Evolutionary conservation across 2,329 filamentous ascomycete genomes (phyloP).

Genomic region (Exserohilum rostratum): DNA sequence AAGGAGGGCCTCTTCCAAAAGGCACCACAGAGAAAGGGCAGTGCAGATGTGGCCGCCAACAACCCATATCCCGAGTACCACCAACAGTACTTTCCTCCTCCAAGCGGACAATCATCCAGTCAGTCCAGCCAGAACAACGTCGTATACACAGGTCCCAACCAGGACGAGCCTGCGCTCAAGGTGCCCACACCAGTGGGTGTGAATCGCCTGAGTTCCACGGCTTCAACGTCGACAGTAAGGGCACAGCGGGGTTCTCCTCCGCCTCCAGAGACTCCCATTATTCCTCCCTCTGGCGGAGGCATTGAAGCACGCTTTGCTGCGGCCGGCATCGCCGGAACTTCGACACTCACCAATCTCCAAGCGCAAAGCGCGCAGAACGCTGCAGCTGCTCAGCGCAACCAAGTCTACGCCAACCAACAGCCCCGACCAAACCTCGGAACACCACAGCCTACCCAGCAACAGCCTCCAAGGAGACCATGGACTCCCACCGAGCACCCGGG

Average conservation of each 20-base stretch:
- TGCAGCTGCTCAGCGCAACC: conserved; percentile 78
- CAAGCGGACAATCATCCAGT: conserved; percentile 7
- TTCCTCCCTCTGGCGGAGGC: conserved; percentile 75
- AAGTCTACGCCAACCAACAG: conserved; percentile 68
- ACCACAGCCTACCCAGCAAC: conserved; percentile 49
- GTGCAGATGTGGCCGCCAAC: conserved; percentile 14
- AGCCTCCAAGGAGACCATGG: conserved; percentile 73
- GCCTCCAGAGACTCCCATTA: conserved; percentile 88
- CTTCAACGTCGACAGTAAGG: conserved; percentile 90
- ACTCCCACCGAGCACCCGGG: conserved; percentile 92
- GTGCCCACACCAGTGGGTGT: conserved; percentile 61
- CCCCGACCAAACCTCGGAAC: conserved; percentile 57
- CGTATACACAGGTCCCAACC: conserved; percentile 23
- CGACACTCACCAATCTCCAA: conserved; percentile 77
- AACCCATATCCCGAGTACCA: conserved; percentile 60
- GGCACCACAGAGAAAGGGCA: conserved; percentile 51
- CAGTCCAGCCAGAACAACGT: background rate
- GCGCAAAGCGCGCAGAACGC: conserved; percentile 79
- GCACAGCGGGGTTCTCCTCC: conserved; percentile 92
- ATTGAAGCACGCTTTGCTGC: conserved; percentile 93
- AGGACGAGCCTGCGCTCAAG: conserved; percentile 51
- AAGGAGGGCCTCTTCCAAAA: conserved; percentile 81
- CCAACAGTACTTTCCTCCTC: conserved; percentile 67
- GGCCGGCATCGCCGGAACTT: conserved; percentile 84
- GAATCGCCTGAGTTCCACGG: conserved; percentile 75